Evolutionary conservation across 2,329 filamentous ascomycete genomes (phyloP).

Genomic region (Colletotrichum theobromicola): DNA sequence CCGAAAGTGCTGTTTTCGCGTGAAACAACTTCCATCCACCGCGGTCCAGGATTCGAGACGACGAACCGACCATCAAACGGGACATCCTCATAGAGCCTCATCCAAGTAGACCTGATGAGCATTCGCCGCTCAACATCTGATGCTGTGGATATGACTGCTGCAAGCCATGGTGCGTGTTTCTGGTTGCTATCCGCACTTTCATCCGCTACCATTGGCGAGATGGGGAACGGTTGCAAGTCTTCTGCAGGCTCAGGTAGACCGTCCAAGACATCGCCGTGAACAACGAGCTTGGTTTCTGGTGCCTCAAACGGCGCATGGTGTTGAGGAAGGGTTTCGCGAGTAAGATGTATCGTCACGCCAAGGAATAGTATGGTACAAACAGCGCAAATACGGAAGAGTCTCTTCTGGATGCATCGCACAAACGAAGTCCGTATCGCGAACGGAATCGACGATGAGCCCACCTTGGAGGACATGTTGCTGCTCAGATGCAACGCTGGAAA

Average conservation of each 20-base stretch:
- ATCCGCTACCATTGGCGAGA: constrained; percentile 25
- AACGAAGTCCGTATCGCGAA: neutral
- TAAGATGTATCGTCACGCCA: neutral
- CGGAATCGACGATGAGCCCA: neutral
- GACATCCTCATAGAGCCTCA: constrained; percentile 31
- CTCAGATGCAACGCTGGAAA: neutral
- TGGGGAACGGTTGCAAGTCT: constrained; percentile 27
- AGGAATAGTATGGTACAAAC: neutral
- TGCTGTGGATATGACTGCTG: constrained; percentile 33
- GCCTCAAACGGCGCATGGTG: constrained; percentile 17
- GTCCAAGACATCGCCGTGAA: constrained; percentile 17
- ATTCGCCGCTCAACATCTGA: constrained; percentile 31
- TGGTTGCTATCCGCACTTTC: neutral
- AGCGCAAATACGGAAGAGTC: constrained; percentile 2
- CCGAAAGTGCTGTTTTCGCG: constrained; percentile 36
- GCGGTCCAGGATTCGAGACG: constrained; percentile 32
- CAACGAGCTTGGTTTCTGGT: constrained; percentile 6
- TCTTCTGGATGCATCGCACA: neutral
- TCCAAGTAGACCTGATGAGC: constrained; percentile 37
- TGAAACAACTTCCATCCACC: constrained; percentile 29
- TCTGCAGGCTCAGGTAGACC: constrained; percentile 14
- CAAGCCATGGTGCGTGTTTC: constrained; percentile 28
- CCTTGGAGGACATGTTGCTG: neutral
- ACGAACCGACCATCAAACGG: constrained; percentile 35
- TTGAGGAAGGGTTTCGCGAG: neutral